These are phyloP conservation scores for Termitomyces sp. DNA, from an alignment of 768 basidiomycete species.

Conservation along the genomic window DNA sequence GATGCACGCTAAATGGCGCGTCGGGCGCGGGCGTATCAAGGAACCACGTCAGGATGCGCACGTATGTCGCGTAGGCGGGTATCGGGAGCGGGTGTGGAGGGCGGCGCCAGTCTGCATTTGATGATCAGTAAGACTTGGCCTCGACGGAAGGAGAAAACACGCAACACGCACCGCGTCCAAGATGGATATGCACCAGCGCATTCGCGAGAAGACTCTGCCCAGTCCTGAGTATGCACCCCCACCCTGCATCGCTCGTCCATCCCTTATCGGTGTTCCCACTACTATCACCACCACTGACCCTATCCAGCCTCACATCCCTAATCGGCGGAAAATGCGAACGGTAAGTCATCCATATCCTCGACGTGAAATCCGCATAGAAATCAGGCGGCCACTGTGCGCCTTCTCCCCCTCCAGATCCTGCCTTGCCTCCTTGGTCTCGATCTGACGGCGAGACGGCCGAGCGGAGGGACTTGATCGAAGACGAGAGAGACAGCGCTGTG, in stretches of 20 bases:
- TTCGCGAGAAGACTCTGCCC: constrained; percentile 84
- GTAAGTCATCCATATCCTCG: constrained; percentile 89
- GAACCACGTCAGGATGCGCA: constrained; percentile 93
- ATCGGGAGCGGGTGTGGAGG: constrained; percentile 60
- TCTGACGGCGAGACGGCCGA: not conserved
- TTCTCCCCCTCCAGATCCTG: constrained; percentile 26
- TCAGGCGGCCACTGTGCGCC: constrained; percentile 67
- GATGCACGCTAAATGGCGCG: constrained; percentile 91
- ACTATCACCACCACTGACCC: no score
- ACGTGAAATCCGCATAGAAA: constrained; percentile 88
- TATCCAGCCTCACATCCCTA: constrained; percentile 44
- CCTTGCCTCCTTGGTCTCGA: not conserved
- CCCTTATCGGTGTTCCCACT: constrained; percentile 55
- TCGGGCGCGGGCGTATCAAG: constrained; percentile 82
- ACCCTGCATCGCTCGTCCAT: constrained; percentile 82
- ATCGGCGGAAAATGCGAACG: constrained; percentile 85
- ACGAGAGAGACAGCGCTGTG: constrained; percentile 8
- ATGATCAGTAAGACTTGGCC: no score
- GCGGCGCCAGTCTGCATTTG: constrained; percentile 71
- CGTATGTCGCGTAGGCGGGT: constrained; percentile 78
- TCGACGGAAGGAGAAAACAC: not conserved
- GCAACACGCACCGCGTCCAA: constrained; percentile 43
- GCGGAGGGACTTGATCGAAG: not conserved
- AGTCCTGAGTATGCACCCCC: constrained; percentile 91
- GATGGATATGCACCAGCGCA: constrained; percentile 67